Evolutionary conservation across 2,329 filamentous ascomycete species (phyloP).

Genomic region (Xylariaceae sp.): DNA sequence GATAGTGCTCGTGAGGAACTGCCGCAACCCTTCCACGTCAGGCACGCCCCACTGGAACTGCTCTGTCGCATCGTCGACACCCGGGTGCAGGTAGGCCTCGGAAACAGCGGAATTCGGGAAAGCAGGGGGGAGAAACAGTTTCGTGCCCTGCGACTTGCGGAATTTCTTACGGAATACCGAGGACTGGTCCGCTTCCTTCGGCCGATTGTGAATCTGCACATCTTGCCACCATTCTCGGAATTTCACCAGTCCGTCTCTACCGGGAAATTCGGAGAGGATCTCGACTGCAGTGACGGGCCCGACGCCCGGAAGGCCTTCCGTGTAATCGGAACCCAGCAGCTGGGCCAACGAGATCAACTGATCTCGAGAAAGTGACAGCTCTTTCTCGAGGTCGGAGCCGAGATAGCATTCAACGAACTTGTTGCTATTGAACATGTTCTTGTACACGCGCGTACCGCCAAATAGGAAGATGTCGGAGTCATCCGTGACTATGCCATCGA

Average conservation of each 20-base stretch:
- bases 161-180: constrained; percentile 83
- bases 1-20: constrained; percentile 87
- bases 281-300: constrained; percentile 94
- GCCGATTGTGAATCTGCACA: constrained; percentile 69
- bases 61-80: constrained; percentile 79
- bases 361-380: constrained; percentile 82
- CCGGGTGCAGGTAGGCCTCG: constrained; percentile 81
- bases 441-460: constrained; percentile 94
- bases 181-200: constrained; percentile 61
- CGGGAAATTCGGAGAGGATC: constrained; percentile 86
- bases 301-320: constrained; percentile 85
- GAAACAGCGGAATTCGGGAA: constrained; percentile 82
- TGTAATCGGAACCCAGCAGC: constrained; percentile 91
- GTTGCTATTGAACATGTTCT: constrained; percentile 99
- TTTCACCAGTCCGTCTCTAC: constrained; percentile 60
- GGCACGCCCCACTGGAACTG: constrained; percentile 95
- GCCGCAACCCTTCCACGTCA: constrained; percentile 80
- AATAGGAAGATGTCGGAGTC: constrained; percentile 97
- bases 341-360: constrained; percentile 91
- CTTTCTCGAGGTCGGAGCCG: constrained; percentile 78
- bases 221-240: constrained; percentile 89
- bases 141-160: constrained; percentile 74
- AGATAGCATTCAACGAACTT: constrained; percentile 98
- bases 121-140: constrained; percentile 78
- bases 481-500: constrained; percentile 97